Conservation (phyloP, 805 yeast genomes). For the Hanseniaspora mollemarum region DNA sequence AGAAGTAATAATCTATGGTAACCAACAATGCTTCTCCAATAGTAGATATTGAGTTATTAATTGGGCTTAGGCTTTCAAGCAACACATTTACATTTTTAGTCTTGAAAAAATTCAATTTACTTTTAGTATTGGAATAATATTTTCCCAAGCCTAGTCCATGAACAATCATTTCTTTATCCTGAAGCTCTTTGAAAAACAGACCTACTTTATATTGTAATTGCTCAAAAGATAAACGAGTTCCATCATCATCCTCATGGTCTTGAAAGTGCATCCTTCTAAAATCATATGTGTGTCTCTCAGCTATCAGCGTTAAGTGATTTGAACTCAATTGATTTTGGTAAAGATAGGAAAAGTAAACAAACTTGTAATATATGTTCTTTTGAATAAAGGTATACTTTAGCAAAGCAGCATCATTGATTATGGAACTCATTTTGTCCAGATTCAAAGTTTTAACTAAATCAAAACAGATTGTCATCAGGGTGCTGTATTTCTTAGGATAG, state of each 20-base stretch:
- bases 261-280: slow-evolving; percentile 11
- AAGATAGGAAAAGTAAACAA: slow-evolving; percentile 2
- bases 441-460: slow-evolving; percentile 24
- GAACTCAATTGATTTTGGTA: background rate
- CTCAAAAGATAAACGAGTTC: background rate
- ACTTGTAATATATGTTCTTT: slow-evolving; percentile 11
- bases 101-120: slow-evolving; percentile 2
- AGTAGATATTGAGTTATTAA: background rate
- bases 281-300: slow-evolving; percentile 11
- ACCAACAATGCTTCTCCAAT: slow-evolving; percentile 3
- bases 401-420: slow-evolving; percentile 15
- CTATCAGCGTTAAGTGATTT: background rate
- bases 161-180: slow-evolving; percentile 13
- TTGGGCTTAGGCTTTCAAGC: background rate
- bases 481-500: slow-evolving; percentile 18
- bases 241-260: background rate
- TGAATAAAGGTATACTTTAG: slow-evolving; percentile 9
- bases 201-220: slow-evolving; percentile 9
- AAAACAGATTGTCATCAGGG: slow-evolving; percentile 22
- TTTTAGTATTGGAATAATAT: background rate
- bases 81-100: background rate
- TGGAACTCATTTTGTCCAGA: slow-evolving; percentile 20
- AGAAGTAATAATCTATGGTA: slow-evolving; percentile 9
- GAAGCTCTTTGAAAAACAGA: slow-evolving; percentile 10
- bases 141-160: slow-evolving; percentile 6